A percentile compares a stretch with the other conserved stretches of the same genome.
Conservation (phyloP, 345 rosid species). For the Melastoma malabathricum region DNA sequence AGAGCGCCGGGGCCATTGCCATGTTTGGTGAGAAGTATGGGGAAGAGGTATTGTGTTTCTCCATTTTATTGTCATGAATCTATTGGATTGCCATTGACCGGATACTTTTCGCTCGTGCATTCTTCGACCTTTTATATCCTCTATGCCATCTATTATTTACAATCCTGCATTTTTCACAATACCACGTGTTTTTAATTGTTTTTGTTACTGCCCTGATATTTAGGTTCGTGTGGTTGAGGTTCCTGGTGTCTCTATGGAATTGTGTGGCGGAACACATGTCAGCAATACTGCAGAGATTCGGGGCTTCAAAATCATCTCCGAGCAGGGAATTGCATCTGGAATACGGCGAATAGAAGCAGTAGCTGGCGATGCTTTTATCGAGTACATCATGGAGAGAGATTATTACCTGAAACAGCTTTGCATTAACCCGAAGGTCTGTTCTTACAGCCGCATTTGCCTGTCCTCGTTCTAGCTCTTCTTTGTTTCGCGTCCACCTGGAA, state of each 20-base stretch:
- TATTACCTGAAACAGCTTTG: conserved; percentile 66
- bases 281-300: conserved; percentile 78
- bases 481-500: no score
- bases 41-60: conserved; percentile 48
- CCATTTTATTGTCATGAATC: conserved; percentile 3
- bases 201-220: conserved; percentile 2
- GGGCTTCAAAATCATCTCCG: conserved; percentile 82
- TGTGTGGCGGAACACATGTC: conserved; percentile 97
- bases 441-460: not conserved
- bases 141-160: no score
- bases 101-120: not conserved
- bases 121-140: no score
- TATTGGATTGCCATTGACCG: not conserved
- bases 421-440: conserved; percentile 64
- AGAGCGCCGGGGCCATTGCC: conserved; percentile 85
- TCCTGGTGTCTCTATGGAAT: conserved; percentile 97
- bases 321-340: conserved; percentile 97
- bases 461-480: not conserved
- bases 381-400: conserved; percentile 69
- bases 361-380: conserved; percentile 90
- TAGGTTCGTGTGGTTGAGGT: conserved; percentile 98
- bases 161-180: no score
- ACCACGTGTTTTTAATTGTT: no score
- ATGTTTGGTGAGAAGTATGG: conserved; percentile 98
- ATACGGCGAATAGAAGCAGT: conserved; percentile 89